Evolutionary conservation across 257 asterid species (phyloP).

Genomic region (Lycium ferocissimum): DNA sequence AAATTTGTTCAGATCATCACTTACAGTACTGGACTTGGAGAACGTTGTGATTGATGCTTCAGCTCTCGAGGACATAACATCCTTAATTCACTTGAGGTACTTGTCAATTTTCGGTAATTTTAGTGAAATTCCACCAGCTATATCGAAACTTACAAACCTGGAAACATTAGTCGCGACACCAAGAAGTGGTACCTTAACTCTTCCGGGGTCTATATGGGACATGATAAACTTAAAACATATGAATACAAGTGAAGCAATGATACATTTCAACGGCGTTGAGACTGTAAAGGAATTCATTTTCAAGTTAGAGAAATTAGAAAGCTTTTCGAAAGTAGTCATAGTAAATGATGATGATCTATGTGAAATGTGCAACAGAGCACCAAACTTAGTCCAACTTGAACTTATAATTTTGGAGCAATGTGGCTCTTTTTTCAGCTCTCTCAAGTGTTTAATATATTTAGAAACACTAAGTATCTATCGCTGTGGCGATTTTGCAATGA

Average conservation of each 20-base stretch:
- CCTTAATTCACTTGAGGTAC: slow-evolving; percentile 28
- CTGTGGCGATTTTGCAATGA: background rate
- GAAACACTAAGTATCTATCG: slow-evolving; percentile 14
- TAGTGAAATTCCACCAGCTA: background rate
- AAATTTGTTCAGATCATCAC: slow-evolving; percentile 11
- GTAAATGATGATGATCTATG: slow-evolving; percentile 4
- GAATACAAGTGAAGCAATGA: background rate
- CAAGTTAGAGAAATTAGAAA: background rate
- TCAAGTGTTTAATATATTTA: background rate
- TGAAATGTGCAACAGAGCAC: slow-evolving; percentile 26
- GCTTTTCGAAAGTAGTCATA: background rate
- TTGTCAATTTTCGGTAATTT: background rate
- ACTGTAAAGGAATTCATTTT: background rate
- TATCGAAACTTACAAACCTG: slow-evolving; percentile 23
- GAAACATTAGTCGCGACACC: slow-evolving; percentile 7
- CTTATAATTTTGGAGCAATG: background rate
- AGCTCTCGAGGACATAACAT: background rate
- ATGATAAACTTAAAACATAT: slow-evolving; percentile 28
- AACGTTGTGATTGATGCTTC: background rate
- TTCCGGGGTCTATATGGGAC: slow-evolving; percentile 20
- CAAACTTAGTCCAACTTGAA: slow-evolving; percentile 21
- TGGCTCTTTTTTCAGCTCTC: background rate
- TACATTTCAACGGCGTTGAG: background rate
- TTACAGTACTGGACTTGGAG: slow-evolving; percentile 12
- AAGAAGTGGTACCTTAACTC: background rate